phyloP scores from a whole-genome alignment of 108 stramenopile species.

The Pseudonitzschia pungens region DNA sequence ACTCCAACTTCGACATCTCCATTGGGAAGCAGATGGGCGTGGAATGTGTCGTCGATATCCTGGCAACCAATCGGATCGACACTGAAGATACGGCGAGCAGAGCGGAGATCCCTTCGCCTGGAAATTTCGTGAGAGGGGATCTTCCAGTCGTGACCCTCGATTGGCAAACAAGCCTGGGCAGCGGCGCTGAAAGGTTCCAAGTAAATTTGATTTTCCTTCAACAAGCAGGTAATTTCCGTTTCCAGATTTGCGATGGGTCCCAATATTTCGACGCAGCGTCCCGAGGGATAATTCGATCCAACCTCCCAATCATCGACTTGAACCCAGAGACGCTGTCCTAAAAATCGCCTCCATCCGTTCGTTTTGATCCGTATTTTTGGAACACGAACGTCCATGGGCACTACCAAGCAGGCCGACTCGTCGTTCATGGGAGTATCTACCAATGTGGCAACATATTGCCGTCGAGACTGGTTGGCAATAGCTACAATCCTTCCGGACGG shows the following conservation, averaged over 20 bases:
- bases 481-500: conserved; percentile 56
- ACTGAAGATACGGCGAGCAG: conserved; percentile 50
- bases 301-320: conserved; percentile 57
- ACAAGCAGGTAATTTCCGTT: conserved; percentile 60
- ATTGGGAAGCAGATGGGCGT: conserved; percentile 55
- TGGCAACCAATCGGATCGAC: conserved; percentile 80
- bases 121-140: conserved; percentile 48
- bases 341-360: conserved; percentile 35
- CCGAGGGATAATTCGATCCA: conserved; percentile 49
- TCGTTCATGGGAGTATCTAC: conserved; percentile 43
- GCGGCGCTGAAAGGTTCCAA: conserved; percentile 61
- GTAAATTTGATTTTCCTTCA: conserved; percentile 56
- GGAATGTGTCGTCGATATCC: conserved; percentile 72
- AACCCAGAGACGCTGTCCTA: conserved; percentile 38
- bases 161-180: conserved; percentile 68
- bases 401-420: conserved; percentile 40
- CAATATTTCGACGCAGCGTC: conserved; percentile 42
- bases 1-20: conserved; percentile 86
- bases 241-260: conserved; percentile 54
- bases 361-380: conserved; percentile 59
- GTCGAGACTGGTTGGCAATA: conserved; percentile 32
- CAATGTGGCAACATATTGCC: conserved; percentile 51
- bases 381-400: conserved; percentile 58
- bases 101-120: conserved; percentile 47
- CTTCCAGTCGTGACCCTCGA: conserved; percentile 41